Evolutionary conservation across 495 filamentous ascomycete genomes (phyloP), one percentile per base, ranked within the genome.

Genomic region (Aspergillus bridgeri): DNA sequence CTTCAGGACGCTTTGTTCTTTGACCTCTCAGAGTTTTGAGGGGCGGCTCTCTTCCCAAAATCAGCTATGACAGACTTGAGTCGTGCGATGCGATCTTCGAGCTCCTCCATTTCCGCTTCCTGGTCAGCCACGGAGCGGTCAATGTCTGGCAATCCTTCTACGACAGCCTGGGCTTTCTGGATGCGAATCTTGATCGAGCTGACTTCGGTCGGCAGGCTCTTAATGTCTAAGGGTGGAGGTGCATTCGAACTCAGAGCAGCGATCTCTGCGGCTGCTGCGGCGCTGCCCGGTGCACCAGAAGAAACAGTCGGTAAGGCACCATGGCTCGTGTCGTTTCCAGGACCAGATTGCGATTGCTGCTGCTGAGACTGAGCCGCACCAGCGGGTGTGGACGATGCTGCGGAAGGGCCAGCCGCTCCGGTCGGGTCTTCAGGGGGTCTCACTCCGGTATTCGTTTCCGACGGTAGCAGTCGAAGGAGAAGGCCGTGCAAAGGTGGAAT

Each of bases 401-500:
- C 55, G 46, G 61, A 48, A 59, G 67, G 48, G 19, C 56, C 69
- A 47, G 59, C 22, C n/a, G 60, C 59, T 54, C 53, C 69, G 48
- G 62, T 48, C 44, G 58, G 53, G 20, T 66, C 69, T 43, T 68
- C 70, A 43, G 60, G 54, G 21, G 59, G 63, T 22, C 59, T 62
- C 27, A 54, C 43, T 2, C 54, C 61, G 18, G 20, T 20, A 42
- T 53, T 67, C 19, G 56, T 44, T 19, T 69, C 61, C 3, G 62
- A 67, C 21, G 77, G 72, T 56, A 89, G 82, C 33, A 96, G 83
- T 43, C 87, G 89, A 56, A 85, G 77, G 47, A 97, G 82, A 62
- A 96, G 83, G 11, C 84, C 80, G 68, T 89, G 84, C 48, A 97
- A 81, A 49, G 90, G 82, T 51, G 94, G 91, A 49, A 97, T 79